phyloP scores from a whole-genome alignment of 768 basidiomycete genomes.

The Dentipellis sp. region DNA sequence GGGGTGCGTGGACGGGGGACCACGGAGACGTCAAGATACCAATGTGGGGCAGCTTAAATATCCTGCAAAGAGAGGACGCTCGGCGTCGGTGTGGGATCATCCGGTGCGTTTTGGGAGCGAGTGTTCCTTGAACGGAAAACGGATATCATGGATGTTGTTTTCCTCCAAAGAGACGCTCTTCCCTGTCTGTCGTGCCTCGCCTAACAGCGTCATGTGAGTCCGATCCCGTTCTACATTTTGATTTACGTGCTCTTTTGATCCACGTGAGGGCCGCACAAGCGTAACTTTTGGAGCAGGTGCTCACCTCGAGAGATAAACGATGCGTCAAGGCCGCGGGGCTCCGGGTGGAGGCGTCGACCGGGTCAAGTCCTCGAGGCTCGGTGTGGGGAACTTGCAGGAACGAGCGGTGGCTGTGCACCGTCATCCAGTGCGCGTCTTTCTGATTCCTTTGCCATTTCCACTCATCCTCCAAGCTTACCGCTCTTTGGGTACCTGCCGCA shows the following conservation, averaged over 20 bases:
- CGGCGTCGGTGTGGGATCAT: background rate
- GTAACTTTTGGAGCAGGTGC: background rate
- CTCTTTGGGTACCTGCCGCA: background rate
- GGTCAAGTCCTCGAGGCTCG: background rate
- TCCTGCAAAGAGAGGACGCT: background rate
- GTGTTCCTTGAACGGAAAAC: background rate
- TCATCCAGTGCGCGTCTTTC: background rate
- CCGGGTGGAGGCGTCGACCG: background rate
- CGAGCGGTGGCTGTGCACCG: background rate
- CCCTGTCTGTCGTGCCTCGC: background rate
- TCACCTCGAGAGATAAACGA: too few species aligned
- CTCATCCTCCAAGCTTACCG: background rate
- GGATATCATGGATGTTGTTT: too few species aligned
- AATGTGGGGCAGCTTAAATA: background rate
- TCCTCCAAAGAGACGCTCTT: too few species aligned
- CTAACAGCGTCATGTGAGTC: background rate
- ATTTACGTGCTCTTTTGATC: background rate
- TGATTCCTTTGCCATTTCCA: background rate
- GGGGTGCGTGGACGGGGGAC: background rate
- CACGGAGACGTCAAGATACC: background rate
- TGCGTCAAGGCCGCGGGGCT: too few species aligned
- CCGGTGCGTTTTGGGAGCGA: background rate
- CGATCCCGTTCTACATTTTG: background rate
- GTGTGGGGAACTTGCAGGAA: background rate
- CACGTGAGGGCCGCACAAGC: background rate